A percentile compares a stretch with the other conserved stretches of the same genome.
These are phyloP conservation scores for Fomitopsis pulvina DNA, from an alignment of 768 basidiomycete species.

Conservation along the genomic window DNA sequence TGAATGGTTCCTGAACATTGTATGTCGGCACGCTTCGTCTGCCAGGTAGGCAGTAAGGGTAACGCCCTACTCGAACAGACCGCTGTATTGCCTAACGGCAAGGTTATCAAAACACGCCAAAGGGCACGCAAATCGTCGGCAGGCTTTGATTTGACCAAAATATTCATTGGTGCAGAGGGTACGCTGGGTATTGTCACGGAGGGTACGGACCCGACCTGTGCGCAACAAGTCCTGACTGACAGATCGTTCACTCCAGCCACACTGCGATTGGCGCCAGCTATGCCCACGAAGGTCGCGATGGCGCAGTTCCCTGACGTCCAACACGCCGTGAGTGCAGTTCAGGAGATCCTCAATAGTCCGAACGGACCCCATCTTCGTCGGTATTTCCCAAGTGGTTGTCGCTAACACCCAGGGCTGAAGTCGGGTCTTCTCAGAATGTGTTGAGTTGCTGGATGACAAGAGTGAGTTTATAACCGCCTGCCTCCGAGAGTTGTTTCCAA, in stretches of 20 bases:
- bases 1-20: conserved; percentile 87
- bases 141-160: conserved; percentile 78
- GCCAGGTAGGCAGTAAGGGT: not conserved
- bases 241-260: conserved; percentile 43
- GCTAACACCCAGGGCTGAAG: not conserved
- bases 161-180: conserved; percentile 81
- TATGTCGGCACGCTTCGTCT: conserved; percentile 26
- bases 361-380: conserved; percentile 71
- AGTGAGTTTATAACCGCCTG: conserved; percentile 12
- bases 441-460: conserved; percentile 72
- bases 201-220: conserved; percentile 32
- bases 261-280: conserved; percentile 69
- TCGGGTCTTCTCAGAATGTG: conserved; percentile 50
- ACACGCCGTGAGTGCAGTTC: conserved; percentile 67
- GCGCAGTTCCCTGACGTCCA: conserved; percentile 76
- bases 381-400: conserved; percentile 14
- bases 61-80: conserved; percentile 40
- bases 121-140: conserved; percentile 80
- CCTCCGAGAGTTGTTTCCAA: not conserved
- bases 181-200: conserved; percentile 89
- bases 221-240: not conserved
- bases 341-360: conserved; percentile 53
- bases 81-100: conserved; percentile 81
- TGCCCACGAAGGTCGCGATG: conserved; percentile 79
- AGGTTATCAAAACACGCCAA: conserved; percentile 84